phyloP scores from a whole-genome alignment of 768 basidiomycete genomes.

The Pulveroboletus sp. region DNA sequence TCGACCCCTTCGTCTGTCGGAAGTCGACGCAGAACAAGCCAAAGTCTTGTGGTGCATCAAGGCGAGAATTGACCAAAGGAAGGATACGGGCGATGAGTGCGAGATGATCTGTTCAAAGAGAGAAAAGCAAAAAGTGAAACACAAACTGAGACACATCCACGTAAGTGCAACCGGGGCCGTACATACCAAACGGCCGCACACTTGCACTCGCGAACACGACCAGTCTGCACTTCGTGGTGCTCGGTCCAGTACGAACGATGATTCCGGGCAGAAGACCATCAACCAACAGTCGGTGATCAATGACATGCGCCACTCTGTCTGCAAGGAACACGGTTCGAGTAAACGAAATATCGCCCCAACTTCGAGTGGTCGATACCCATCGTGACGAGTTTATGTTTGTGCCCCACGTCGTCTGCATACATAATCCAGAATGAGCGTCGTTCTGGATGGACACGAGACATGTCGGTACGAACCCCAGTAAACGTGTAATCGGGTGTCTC shows the following conservation, averaged over 20 bases:
- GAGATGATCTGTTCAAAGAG: constrained; percentile 4
- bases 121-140: not conserved
- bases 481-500: not conserved
- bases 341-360: constrained; percentile 1
- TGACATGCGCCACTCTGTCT: not conserved
- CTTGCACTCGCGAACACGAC: constrained; percentile 1
- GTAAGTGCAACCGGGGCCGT: not conserved
- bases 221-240: not conserved
- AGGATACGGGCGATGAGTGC: constrained; percentile 7
- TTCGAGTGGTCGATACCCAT: not conserved
- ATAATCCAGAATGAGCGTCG: not conserved
- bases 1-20: constrained; percentile 1
- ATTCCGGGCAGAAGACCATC: not conserved
- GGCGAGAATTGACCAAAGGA: constrained; percentile 2
- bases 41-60: constrained; percentile 9
- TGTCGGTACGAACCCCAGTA: constrained; percentile 3
- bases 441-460: not conserved
- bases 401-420: not conserved
- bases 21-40: constrained; percentile 6
- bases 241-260: constrained; percentile 1
- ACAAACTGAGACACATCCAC: not conserved
- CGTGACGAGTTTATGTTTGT: not conserved
- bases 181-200: constrained; percentile 14
- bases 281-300: not conserved
- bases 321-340: not conserved